Base-by-base conservation (phyloP, 495 filamentous ascomycete genomes). In the Podospora pseudoanserina region DNA sequence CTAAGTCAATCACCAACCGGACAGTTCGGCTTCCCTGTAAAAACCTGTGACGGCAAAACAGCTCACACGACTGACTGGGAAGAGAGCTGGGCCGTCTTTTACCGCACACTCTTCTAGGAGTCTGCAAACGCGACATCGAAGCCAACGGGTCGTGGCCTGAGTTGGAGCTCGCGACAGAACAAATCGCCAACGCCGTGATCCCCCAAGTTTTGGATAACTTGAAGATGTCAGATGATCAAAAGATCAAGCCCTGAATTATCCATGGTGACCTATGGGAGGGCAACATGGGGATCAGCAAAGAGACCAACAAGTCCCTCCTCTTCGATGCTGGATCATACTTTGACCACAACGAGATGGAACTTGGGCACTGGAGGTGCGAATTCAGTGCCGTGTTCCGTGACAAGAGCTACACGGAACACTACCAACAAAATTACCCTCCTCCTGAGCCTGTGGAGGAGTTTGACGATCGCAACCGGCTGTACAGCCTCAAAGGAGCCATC, bases 331-430 rank as follows among this genome's bases (percentile, higher is more conserved):
- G 76, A 30, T 76, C 69, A 6, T 79, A 75, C 67, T 82, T 79
- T 66, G 80, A 77, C 0, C 83, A 84, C 62, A 77, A 80, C 58
- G 81, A 83, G 68, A 81, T 84, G 78, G 79, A 80, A 58, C 60
- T 81, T 1, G 76, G 73, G 15, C 71, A 72, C 11, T 81, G 79
- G 75, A 28, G 75, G 58, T 64, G 67, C 20, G 60, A 64, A 34
- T 68, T 57, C 30, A 65, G 2, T 15, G 5, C 28, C 3, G 67
- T 64, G 6, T 68, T 68, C 26, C n/a, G 61, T 1, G 27, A 54
- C 5, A 13, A 49, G 0, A 34, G 11, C 18, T 68, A 68, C 32
- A 30, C 13, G 18, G 3, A 65, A 18, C 19, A 16, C 9, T 68
- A 68, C 28, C 13, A 49, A 11, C 13, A 16, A 1, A 3, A 60